Conservation (phyloP, 352 stramenopile genomes). For the Peronospora farinosa region DNA sequence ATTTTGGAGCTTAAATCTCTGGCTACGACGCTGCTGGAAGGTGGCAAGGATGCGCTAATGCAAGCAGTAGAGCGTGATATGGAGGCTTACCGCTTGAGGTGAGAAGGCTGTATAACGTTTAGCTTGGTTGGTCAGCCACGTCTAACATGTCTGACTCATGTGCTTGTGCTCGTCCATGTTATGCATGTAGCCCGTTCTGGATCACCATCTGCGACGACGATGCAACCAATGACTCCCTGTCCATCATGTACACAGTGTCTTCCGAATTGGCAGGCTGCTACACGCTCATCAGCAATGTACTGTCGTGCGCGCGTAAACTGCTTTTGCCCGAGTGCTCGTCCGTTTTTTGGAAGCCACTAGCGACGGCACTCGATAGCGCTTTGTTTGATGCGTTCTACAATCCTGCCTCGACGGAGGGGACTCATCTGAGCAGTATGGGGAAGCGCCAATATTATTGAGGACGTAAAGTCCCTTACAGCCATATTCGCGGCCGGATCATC, state of each 20-base stretch:
- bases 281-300: conserved; percentile 23
- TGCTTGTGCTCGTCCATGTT: conserved; percentile 11
- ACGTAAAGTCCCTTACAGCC: conserved; percentile 30
- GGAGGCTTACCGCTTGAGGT: conserved; percentile 32
- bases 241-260: conserved; percentile 21
- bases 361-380: conserved; percentile 30
- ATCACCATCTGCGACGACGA: conserved; percentile 10
- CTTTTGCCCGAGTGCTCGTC: conserved; percentile 27
- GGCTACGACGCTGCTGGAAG: conserved; percentile 27
- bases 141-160: conserved; percentile 9
- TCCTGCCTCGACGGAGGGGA: conserved; percentile 1
- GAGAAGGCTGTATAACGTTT: neutral
- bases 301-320: conserved; percentile 20
- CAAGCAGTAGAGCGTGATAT: conserved; percentile 25
- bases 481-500: conserved; percentile 36
- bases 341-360: conserved; percentile 33
- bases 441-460: conserved; percentile 36
- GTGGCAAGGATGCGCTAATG: conserved; percentile 23
- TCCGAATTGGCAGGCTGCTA: conserved; percentile 33
- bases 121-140: neutral
- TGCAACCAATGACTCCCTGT: conserved; percentile 12
- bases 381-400: conserved; percentile 34
- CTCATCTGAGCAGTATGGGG: conserved; percentile 20
- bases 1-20: conserved; percentile 41
- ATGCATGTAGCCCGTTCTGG: conserved; percentile 25